Base-by-base conservation (phyloP, 2,329 filamentous ascomycete species). In the Colletotrichum sp. region DNA sequence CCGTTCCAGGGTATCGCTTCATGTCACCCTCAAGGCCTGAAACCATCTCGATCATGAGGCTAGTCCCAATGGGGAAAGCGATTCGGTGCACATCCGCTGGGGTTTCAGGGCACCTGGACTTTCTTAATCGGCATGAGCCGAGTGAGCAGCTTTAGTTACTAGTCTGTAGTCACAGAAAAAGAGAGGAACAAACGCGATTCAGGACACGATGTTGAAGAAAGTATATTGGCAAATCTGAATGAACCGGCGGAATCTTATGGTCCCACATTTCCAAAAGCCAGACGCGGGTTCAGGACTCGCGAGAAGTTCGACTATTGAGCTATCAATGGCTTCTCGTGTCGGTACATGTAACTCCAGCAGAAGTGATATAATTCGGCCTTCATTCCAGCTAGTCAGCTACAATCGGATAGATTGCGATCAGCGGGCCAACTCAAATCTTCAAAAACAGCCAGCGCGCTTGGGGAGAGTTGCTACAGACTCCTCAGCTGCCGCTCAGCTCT, bases 351-450 rank as follows among this genome's bases (percentile, higher is more conserved):
- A 52, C 10, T 52, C n/a, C n/a, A 22, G 43, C n/a, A 52, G 10
- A 22, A 52, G 10, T 52, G 10, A 22, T 22, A 52, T 13, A 4
- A 52, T 3, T 4, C 10, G n/a, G 10, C 0, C 43, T 13, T 0
- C 43, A 52, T 52, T 0, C n/a, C 0, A 8, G 0, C n/a, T 52
- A 13, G 10, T 22, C 43, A 8, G 43, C n/a, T 13, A 0, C 10
- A 52, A 52, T 52, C 6, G 43, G n/a, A 34, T 30, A n/a, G 0
- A 34, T n/a, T 22, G 18, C 18, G 16, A 32, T 36, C 1, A 27
- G 60, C 32, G 60, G 60, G 18, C 60, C 60, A 62, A 22, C 60
- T 9, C 4, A 30, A 36, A 25, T n/a, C 15, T 58, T 27, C n/a
- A 1, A 58, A 58, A 58, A 18, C 55, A 0, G 18, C 43, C 2